Percentiles rank a stretch among this genome's conserved stretches.
Conservation (phyloP, 2,329 filamentous ascomycete genomes). For the Hypoxylon sp. region DNA sequence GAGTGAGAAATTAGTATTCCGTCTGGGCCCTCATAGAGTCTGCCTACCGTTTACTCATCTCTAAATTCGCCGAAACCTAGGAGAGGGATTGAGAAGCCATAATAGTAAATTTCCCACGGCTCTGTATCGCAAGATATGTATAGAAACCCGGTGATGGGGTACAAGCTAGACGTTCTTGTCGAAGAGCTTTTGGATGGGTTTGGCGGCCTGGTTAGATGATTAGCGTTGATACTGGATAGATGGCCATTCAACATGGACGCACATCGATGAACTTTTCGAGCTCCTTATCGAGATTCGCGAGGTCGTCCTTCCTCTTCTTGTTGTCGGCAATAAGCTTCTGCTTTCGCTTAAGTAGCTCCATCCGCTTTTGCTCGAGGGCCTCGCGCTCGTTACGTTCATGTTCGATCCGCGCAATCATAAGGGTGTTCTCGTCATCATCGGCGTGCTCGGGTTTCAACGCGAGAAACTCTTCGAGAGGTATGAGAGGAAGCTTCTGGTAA, state of each 20-base stretch:
- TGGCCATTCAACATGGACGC: slow-evolving; percentile 55
- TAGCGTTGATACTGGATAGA: slow-evolving; percentile 44
- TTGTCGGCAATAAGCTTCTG: slow-evolving; percentile 78
- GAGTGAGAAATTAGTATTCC: slow-evolving; percentile 4
- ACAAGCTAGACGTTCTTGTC: slow-evolving; percentile 70
- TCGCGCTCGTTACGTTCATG: slow-evolving; percentile 90
- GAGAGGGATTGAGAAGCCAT: neutral
- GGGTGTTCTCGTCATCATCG: slow-evolving; percentile 79
- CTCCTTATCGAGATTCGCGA: slow-evolving; percentile 91
- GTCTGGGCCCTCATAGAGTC: too few species aligned
- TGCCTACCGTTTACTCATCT: slow-evolving; percentile 3
- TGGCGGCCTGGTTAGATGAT: slow-evolving; percentile 74
- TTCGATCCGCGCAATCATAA: slow-evolving; percentile 92
- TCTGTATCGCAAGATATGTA: neutral
- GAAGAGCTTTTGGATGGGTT: slow-evolving; percentile 88
- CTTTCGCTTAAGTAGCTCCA: slow-evolving; percentile 78
- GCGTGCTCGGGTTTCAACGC: slow-evolving; percentile 80
- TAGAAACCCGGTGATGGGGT: neutral
- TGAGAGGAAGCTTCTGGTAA: slow-evolving; percentile 87
- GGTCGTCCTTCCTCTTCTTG: slow-evolving; percentile 92
- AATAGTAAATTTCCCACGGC: neutral
- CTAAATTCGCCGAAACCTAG: neutral
- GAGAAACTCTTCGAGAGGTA: slow-evolving; percentile 87
- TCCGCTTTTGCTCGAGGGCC: slow-evolving; percentile 85
- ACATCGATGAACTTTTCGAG: slow-evolving; percentile 95